Conservation (phyloP, 352 stramenopile species). For the Globisporangium paroecandrum region DNA sequence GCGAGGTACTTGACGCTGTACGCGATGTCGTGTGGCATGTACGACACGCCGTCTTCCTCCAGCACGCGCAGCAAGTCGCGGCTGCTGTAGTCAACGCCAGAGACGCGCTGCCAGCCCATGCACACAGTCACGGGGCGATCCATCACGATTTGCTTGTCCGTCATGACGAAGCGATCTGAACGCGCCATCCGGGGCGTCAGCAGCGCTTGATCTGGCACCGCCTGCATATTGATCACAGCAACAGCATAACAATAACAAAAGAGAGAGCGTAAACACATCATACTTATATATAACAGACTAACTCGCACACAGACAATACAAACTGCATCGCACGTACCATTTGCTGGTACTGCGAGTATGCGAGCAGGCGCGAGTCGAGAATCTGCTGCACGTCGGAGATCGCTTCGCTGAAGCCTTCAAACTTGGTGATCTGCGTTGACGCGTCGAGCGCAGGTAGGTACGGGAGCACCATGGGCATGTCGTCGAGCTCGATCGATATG, state of each 20-base stretch:
- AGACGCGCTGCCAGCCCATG: constrained; percentile 84
- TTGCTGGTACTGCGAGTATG: constrained; percentile 82
- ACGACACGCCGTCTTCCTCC: constrained; percentile 83
- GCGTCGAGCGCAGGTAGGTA: constrained; percentile 75
- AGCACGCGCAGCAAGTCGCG: constrained; percentile 71
- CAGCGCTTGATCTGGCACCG: constrained; percentile 49
- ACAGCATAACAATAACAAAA: constrained; percentile 2
- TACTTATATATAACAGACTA: not conserved
- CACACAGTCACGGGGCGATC: constrained; percentile 78
- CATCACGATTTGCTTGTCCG: constrained; percentile 55
- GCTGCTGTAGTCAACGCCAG: constrained; percentile 66
- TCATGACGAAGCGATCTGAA: constrained; percentile 49
- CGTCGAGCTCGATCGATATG: constrained; percentile 47
- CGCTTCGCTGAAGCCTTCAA: constrained; percentile 76
- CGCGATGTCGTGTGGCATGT: constrained; percentile 79
- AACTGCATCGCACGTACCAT: constrained; percentile 37
- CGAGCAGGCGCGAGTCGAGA: constrained; percentile 72
- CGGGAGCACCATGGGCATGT: constrained; percentile 47
- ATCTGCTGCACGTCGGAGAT: constrained; percentile 69
- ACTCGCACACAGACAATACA: not conserved
- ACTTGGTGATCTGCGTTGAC: constrained; percentile 84
- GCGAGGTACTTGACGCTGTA: constrained; percentile 89
- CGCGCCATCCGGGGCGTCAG: constrained; percentile 58
- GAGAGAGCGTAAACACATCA: constrained; percentile 7
- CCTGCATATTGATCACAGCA: constrained; percentile 24